Base-by-base conservation (phyloP, 306 rosid genomes). In the Vachellia collinsii region DNA sequence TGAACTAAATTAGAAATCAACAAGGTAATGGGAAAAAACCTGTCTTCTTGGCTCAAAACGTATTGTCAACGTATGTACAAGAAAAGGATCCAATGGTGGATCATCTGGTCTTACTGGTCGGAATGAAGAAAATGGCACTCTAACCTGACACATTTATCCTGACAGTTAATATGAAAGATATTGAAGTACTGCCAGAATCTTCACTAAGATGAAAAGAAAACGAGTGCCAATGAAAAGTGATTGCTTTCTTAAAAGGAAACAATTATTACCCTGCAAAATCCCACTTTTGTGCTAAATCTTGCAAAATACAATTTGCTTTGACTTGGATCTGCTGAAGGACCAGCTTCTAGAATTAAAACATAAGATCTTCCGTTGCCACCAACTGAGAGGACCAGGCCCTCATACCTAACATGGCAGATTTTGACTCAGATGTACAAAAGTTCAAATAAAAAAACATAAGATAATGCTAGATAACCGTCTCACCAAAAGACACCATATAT, bases 41-140 rank as follows among this genome's bases (percentile, higher is more conserved):
- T 93, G 99, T 91, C 92, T 93, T 90, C 98, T 90, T 44, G 99
- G 99, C 85, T 95, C 99, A 65, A 95, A 95, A 80, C 97, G 98
- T 85, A 95, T 91, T 38, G 99, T 95, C 72, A 95, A 80, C 61
- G 97, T 95, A 86, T 95, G 99, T 54, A 95, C 92, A 79, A 93
- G 98, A 84, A 95, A 95, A 67, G 98, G 99, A 77, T 95, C 99
- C 71, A 95, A 79, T 54, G 90, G 84, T 13, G 96, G 98, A 88
- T 91, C 97, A 72, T 95, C 96, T 46, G 97, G 98, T 76, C 93
- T 89, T 77, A 91, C 98, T 0, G 97, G 96, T 54, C 99, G 97
- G 83, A 95, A 95, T 56, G 96, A 90, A 46, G 99, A 90, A 87
- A 95, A 95, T 72, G 98, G 97, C 68, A 95, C 90, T 82, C 99